Percentiles rank a stretch among this genome's conserved stretches.
Evolutionary conservation across 495 filamentous ascomycete species (phyloP).

Genomic region (Clavariopsis aquatica): DNA sequence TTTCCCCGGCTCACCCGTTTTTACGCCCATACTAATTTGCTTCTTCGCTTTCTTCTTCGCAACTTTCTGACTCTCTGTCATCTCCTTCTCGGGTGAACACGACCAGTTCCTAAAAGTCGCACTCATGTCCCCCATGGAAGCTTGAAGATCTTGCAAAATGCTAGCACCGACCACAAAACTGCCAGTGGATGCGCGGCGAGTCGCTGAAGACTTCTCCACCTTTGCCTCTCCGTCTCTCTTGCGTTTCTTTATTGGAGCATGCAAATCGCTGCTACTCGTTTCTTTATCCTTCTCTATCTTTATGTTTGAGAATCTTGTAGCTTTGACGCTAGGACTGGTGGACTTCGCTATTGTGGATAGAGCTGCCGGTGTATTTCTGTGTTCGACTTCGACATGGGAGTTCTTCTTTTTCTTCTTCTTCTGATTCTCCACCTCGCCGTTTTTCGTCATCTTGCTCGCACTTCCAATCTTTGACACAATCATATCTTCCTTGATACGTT

Average conservation of each 20-base stretch:
- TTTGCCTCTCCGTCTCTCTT: constrained; percentile 11
- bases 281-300: too few relatives aligned
- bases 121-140: neutral
- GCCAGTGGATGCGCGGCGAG: neutral
- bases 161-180: constrained; percentile 14
- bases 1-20: neutral
- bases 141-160: constrained; percentile 6
- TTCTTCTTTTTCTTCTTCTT: constrained; percentile 16
- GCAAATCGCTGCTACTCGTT: too few relatives aligned
- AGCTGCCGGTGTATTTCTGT: neutral
- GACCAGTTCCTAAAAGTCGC: neutral
- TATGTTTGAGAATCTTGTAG: too few relatives aligned
- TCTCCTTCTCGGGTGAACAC: neutral
- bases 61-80: neutral
- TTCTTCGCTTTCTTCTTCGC: constrained; percentile 12
- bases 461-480: neutral
- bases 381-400: neutral
- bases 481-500: neutral
- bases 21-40: neutral
- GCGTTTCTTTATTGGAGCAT: constrained; percentile 13
- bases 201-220: neutral
- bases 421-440: neutral
- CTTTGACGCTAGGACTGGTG: constrained; percentile 3
- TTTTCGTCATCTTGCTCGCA: neutral
- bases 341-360: neutral